phyloP scores from a whole-genome alignment of 2,329 filamentous ascomycete species.

The Cladobotryum protrusum region DNA sequence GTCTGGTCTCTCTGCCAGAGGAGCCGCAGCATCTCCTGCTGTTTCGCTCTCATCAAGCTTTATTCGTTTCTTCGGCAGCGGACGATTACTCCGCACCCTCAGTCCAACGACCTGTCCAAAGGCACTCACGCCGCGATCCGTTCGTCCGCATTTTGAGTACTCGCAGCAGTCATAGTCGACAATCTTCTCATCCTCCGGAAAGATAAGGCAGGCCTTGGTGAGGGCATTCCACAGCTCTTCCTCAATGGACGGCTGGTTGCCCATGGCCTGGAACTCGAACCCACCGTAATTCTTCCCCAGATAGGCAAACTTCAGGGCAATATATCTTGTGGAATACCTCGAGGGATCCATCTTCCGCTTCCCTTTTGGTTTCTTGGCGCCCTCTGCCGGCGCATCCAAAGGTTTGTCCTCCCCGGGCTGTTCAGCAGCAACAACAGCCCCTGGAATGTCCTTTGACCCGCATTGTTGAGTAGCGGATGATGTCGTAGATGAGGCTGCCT shows the following conservation, averaged over 20 bases:
- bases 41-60: conserved; percentile 20
- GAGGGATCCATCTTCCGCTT: conserved; percentile 65
- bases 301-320: conserved; percentile 92
- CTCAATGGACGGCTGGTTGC: conserved; percentile 74
- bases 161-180: conserved; percentile 79
- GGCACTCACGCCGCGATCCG: conserved; percentile 87
- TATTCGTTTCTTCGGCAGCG: conserved; percentile 37
- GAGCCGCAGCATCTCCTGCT: conserved; percentile 1
- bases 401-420: too few relatives aligned
- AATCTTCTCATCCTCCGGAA: conserved; percentile 54
- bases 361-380: conserved; percentile 32
- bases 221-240: conserved; percentile 91
- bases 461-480: not conserved
- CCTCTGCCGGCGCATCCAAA: not conserved
- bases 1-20: conserved; percentile 5
- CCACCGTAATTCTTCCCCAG: conserved; percentile 87
- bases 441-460: not conserved
- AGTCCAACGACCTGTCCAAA: conserved; percentile 93
- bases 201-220: conserved; percentile 74
- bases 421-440: not conserved
- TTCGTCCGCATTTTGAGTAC: conserved; percentile 92
- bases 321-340: conserved; percentile 73
- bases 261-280: conserved; percentile 76
- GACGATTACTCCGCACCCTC: conserved; percentile 71
- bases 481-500: conserved; percentile 22